Evolutionary conservation across 192 early-diverging fungal genomes (phyloP), one percentile per base, ranked within the genome.

Genomic region (Funneliformis geosporum): DNA sequence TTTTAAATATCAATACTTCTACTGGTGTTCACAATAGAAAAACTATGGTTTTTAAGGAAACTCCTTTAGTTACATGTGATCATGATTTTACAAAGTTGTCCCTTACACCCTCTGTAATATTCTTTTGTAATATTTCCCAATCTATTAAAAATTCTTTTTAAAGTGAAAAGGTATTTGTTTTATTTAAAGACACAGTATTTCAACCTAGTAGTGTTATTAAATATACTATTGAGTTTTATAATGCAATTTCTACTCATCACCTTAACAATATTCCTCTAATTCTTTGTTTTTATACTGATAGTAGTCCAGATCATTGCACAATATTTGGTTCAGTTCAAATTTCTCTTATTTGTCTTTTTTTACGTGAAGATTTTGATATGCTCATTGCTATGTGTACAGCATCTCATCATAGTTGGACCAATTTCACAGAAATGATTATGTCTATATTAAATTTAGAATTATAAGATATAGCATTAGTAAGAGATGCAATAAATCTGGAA

Each of bases 311-410:
- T 10, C 0, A 64, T 64, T 8, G 6, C 25, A 64, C 11, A 64
- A 28, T 64, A 25, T 64, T 64, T 64, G 8, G 25, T 33, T 64
- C 25, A 64, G 61, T 64, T 64, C 61, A 64, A 64, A 64, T 64
- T 64, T 64, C 61, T 64, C 61, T 64, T 23, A 64, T 64, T 64
- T 64, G 61, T 25, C 25, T 64, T 25, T 64, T 64, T 64, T 64
- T 64, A 64, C 25, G 25, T 27, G 6, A 23, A 4, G 12, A 64
- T 64, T 64, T 64, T 64, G 25, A 64, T 64, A 64, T 64, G 61
- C 61, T 64, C 9, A 64, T 64, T 64, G 25, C 25, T 28, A 64
- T 64, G 25, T 9, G 61, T 12, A 64, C 25, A 33, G 25, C 25
- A 64, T 9, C 25, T 64, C 11, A 64, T 27, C 8, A 64, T 64